Base-by-base conservation (phyloP, 139 green algal species). In the Trebouxia sp. region DNA sequence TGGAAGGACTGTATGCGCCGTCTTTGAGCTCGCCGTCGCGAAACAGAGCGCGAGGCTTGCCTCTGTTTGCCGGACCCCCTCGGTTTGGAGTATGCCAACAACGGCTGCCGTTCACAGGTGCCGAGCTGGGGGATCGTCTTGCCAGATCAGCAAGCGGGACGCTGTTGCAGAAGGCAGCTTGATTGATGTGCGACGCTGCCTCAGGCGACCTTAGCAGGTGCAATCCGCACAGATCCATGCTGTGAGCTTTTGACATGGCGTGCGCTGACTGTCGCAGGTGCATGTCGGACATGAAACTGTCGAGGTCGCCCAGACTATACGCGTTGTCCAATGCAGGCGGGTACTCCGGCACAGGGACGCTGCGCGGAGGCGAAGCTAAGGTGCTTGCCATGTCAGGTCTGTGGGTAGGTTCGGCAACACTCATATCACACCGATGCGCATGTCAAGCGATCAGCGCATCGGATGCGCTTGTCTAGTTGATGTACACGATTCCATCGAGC, bases 141-240 rank as follows among this genome's bases (percentile, higher is more conserved):
- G 62, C 12, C n/a, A 72, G 32, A 26, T 43, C 62, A 28, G 42
- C 32, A 35, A 72, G 35, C 3, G 62, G 62, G 12, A 12, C 43
- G 20, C 1, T 45, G 62, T 35, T 15, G 35, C 32, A 42, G 20
- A 72, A 45, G n/a, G 62, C 32, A 72, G 62, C 62, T 35, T 72
- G 62, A 72, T 45, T 72, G 62, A 72, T 72, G 12, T 35, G 35
- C 28, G 62, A 72, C 28, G 62, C 62, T 26, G 62, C 62, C 24
- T 72, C 62, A 22, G 62, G 62, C 12, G 62, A 72, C 26, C 62
- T 72, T 22, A 72, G 35, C 6, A 72, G 35, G 62, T 72, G 62
- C 35, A 72, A 45, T 45, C 62, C 62, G 32, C 62, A 72, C 24
- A 72, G 37, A 26, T 72, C 62, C 62, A 72, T 72, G 62, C 62